Evolutionary conservation across 768 basidiomycete species (phyloP), one percentile per base, ranked within the genome.

Genomic region (Rhodosporidiobolus odoratus): DNA sequence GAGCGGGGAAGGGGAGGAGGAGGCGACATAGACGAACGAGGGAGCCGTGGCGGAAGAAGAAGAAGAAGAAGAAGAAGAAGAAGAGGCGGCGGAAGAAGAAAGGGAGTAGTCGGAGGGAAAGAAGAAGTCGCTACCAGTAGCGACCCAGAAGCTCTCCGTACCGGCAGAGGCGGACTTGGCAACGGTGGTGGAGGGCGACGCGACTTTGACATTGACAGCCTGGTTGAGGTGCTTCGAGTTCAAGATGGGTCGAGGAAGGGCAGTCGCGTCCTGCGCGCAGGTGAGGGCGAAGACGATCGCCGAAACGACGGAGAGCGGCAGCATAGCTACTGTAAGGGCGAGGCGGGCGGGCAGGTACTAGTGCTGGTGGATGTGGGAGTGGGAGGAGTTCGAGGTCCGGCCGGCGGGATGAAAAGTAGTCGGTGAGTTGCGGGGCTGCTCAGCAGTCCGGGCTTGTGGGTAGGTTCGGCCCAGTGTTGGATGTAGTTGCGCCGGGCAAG

Each of bases 151-250:
- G 12, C 23, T 25, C 12, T 37, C 34, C 25, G 25, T 15, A 15
- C 32, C 25, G 16, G 35, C 19, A 30, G 34, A 23, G 47, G 47
- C 45, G 30, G 30, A 32, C 7, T 17, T 7, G 48, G 48, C 48
- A n/a, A 23, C 48, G 48, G 48, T n/a, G 21, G 21, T 50, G 34
- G 38, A 9, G 2, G 13, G 1, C 34, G 47, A 45, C 9, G 45
- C 34, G 34, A n/a, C n/a, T 12, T 57, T 57, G 62, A 53, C 32
- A n/a, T n/a, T n/a, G n/a, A n/a, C n/a, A n/a, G n/a, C n/a, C n/a
- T 35, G 35, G 53, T 62, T 54, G 35, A 48, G 41, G 47, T 32
- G 32, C 48, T 69, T 69, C 35, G 56, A 52, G 62, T 69, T 69
- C 38, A 56, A 63, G 62, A 63, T 40, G 52, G 66, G 32, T 7